Evolutionary conservation across 2,329 filamentous ascomycete species (phyloP), one percentile per base, ranked within the genome.

Genomic region (Tolypocladium tundrense): DNA sequence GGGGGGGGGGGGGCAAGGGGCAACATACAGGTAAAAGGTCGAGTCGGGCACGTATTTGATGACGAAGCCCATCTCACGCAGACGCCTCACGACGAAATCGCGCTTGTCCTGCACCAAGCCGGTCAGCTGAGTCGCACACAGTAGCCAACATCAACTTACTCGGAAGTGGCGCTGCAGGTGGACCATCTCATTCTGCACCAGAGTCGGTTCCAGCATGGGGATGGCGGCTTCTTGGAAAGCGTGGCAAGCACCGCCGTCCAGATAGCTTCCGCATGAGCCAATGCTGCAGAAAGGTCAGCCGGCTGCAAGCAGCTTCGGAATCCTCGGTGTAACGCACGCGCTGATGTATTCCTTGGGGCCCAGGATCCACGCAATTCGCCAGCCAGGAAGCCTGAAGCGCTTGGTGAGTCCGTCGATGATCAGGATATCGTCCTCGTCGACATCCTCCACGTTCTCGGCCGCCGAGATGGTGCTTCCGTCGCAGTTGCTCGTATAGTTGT

Each of bases 391-490:
- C 64, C 93, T 87, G 83, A 97, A 97, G 61, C 93, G 88, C 82
- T 97, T 97, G 66, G 93, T 97, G 33, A 97, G 82, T 54, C 93
- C 93, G 70, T 97, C 93, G 63, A 97, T 93, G 72, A 97, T 90
- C 63, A 97, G 83, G 2, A 97, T 92, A 68, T 96, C 90, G 60
- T 95, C 90, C 68, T 90, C 83, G 69, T 97, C 85, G 19, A 97
- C 91, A 66, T 97, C 91, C 58, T 91, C 82, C 54, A 97, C 84
- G 71, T 97, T 96, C 68, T 90, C 88, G 6, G 93, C 93, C 10
- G 91, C 88, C 54, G 88, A 92, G 70, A 97, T 90, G 50, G 93
- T 95, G 37, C 83, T 85, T 43, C 93, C 93, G 69, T 97, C 92
- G 71, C 93, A 97, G 75, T 91, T 81, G 65, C 85, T 90, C 41